phyloP scores from a whole-genome alignment of 208 protist genomes.

The Novymonas esmeraldas region DNA sequence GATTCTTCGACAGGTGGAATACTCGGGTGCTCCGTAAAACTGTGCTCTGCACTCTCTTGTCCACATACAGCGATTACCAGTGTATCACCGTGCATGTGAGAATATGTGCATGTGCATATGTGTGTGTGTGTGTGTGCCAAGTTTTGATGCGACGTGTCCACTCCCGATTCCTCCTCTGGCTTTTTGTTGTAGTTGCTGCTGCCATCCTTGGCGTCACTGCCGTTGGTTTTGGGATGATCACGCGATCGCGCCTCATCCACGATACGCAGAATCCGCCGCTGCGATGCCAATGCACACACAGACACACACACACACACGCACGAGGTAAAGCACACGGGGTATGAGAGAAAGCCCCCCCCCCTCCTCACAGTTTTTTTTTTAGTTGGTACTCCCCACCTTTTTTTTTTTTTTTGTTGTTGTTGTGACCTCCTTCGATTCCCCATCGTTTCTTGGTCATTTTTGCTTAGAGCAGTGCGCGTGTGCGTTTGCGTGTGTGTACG shows the following conservation, averaged over 20 bases:
- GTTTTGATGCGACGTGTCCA: too few relatives aligned
- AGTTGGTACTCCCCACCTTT: background rate
- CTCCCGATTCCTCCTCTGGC: background rate
- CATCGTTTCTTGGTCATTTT: background rate
- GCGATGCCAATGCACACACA: too few relatives aligned
- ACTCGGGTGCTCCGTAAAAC: background rate
- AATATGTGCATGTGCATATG: too few relatives aligned
- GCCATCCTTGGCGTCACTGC: too few relatives aligned
- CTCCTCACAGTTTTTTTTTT: slow-evolving; percentile 1
- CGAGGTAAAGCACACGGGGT: background rate
- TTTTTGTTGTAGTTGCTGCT: background rate
- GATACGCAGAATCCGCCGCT: too few relatives aligned
- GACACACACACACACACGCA: too few relatives aligned
- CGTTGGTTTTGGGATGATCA: too few relatives aligned
- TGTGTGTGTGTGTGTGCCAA: background rate
- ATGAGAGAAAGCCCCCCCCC: background rate
- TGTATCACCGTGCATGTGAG: too few relatives aligned
- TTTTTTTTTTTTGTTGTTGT: background rate
- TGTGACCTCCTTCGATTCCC: background rate
- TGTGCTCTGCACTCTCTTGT: too few relatives aligned
- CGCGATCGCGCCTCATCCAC: too few relatives aligned
- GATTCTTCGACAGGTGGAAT: slow-evolving; percentile 28
- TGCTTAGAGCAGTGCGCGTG: background rate
- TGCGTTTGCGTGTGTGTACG: slow-evolving; percentile 1
- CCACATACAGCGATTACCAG: too few relatives aligned